A percentile compares a stretch with the other conserved stretches of the same genome.
Evolutionary conservation across 2,329 filamentous ascomycete genomes (phyloP).

Genomic region (Xenosphaeropsis pyriputrescens): DNA sequence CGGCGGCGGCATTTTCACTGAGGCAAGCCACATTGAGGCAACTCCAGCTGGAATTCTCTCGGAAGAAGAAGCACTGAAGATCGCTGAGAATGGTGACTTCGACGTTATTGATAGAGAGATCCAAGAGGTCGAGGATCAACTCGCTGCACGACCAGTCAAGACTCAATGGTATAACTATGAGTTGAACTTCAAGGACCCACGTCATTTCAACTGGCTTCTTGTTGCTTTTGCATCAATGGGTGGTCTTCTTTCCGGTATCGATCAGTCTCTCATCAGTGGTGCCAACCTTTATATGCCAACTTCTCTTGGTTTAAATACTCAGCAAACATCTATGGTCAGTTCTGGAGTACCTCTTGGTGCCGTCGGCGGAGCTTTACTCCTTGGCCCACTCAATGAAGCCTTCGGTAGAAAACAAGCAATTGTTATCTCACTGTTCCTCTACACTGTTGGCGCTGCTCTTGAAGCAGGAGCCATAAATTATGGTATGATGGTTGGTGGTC

Average conservation of each 20-base stretch:
- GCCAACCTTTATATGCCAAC: constrained; percentile 52
- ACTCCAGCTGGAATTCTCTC: no score
- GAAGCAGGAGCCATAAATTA: constrained; percentile 55
- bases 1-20: no score
- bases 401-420: constrained; percentile 55
- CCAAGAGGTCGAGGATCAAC: no score
- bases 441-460: constrained; percentile 54
- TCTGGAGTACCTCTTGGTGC: constrained; percentile 59
- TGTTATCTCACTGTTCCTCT: constrained; percentile 52
- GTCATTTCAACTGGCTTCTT: constrained; percentile 51
- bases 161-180: no score
- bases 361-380: constrained; percentile 52
- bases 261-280: constrained; percentile 59
- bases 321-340: constrained; percentile 51
- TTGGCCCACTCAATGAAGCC: constrained; percentile 52
- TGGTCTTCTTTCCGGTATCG: constrained; percentile 55
- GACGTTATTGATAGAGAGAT: no score
- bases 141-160: no score
- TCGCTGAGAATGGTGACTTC: no score
- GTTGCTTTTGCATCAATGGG: constrained; percentile 59
- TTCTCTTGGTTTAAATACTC: constrained; percentile 36
- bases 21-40: no score
- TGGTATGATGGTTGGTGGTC: constrained; percentile 54
- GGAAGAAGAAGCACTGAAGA: no score
- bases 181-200: constrained; percentile 37